Evolutionary conservation across 176 grass and related monocot species (phyloP), one percentile per base, ranked within the genome.

Genomic region (Elymus sibiricus): DNA sequence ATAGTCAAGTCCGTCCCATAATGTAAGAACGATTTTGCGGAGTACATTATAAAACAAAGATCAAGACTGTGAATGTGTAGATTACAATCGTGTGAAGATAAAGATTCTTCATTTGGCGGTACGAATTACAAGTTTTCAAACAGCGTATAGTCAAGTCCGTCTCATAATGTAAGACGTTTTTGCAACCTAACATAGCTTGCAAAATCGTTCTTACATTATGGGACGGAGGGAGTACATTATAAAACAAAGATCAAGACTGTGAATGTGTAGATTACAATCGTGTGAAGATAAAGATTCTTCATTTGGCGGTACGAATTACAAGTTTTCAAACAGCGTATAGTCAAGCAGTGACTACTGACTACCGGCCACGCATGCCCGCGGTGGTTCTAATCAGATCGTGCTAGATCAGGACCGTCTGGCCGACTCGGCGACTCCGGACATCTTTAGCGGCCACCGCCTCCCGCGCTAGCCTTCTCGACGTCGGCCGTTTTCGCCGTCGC

Each of bases 401-500:
- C 1, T 34, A 28, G n/a, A 38, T 13, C 34, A 42, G 0, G 5
- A 27, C 53, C 28, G 53, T 47, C 13, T 4, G 14, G 29, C 29
- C 25, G 6, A 32, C 16, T n/a, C 63, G 29, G n/a, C 25, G 6
- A 32, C 16, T n/a, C 63, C 19, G 42, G 16, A 42, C 63, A 47
- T 49, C 37, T 64, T 58, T 31, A 84, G 2, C 9, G 42, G 0
- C 9, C 43, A 5, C 25, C 35, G 19, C 21, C 21, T 58, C 2
- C 76, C 11, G 35, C 76, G 12, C 2, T 43, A 14, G 31, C 79
- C 77, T 86, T 93, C 84, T 91, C 94, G 35, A 83, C 83, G 81
- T 88, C 94, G 1, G 73, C 70, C 13, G 56, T 55, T 4, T 25
- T 74, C 16, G 21, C 76, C 31, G 58, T 4, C 35, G 32, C 38